Evolutionary conservation across 2,329 filamentous ascomycete genomes (phyloP), one percentile per base, ranked within the genome.

Genomic region (Corinectria fuckeliana): DNA sequence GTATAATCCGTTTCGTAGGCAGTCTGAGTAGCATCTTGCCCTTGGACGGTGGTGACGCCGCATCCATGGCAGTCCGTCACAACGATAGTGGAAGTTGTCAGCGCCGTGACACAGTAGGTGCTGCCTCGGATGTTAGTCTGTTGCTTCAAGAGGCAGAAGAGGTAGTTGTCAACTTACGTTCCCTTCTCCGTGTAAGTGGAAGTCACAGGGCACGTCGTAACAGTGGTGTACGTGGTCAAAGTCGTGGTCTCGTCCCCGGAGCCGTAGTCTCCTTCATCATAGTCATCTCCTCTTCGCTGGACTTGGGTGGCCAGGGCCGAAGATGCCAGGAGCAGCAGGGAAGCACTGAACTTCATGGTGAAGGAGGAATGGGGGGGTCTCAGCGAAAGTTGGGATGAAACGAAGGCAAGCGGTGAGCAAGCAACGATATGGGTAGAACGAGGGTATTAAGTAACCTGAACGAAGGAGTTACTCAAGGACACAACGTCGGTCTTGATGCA

Each of bases 121-220:
- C 76, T 78, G n/a, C 48, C 25, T 53, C 14, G 18, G 7, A 44
- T 36, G 58, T 74, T 41, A 72, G 57, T 34, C 34, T 50, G 14
- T 16, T 2, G 13, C 38, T 9, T 3, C 9, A 2, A 30, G 20
- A n/a, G n/a, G n/a, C n/a, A n/a, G n/a, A n/a, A n/a, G 11, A 20
- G n/a, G 14, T 6, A 9, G 11, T 21, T 10, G 8, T 20, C 36
- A 49, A 75, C 77, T 77, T 70, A 80, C 77, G 73, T 74, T 71
- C 77, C 78, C 34, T 71, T 66, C 13, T 69, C 61, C 14, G 77
- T 79, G 56, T 76, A 68, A 11, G 80, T 82, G 30, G 74, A 72
- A 9, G 79, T 81, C 60, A 80, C 72, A 10, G 81, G 80, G 68
- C 81, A 83, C 49, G 79, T 73, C 4, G 79, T 81, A 11, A 77